A percentile compares a stretch with the other conserved stretches of the same genome.
phyloP scores from a whole-genome alignment of 148 eudicot genomes.

The Amaranthus cruentus region DNA sequence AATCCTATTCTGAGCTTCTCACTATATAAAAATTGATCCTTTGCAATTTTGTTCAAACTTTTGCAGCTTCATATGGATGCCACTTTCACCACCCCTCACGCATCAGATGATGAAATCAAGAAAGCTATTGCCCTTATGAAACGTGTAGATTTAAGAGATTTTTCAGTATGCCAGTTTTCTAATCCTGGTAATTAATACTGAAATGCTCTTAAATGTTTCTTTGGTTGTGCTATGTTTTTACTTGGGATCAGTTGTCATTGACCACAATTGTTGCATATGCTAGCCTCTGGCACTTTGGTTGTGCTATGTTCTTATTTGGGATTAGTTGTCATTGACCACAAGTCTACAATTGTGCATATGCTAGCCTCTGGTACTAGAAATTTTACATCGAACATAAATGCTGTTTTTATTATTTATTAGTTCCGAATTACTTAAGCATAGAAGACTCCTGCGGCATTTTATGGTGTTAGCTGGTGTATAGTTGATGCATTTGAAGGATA shows the following conservation, averaged over 20 bases:
- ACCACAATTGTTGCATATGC: neutral
- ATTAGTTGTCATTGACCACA: neutral
- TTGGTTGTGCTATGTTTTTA: neutral
- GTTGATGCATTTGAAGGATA: too few relatives aligned
- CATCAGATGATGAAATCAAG: slow-evolving; percentile 68
- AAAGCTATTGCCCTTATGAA: slow-evolving; percentile 64
- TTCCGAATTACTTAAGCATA: too few relatives aligned
- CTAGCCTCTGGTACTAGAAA: neutral
- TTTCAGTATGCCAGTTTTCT: slow-evolving; percentile 90
- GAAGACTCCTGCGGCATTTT: too few relatives aligned
- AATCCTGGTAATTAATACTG: slow-evolving; percentile 64
- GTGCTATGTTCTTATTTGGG: neutral
- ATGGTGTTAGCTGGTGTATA: too few relatives aligned
- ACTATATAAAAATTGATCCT: slow-evolving; percentile 4
- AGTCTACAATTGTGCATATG: neutral
- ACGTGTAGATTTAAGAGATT: slow-evolving; percentile 74
- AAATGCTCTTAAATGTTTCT: neutral
- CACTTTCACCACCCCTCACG: slow-evolving; percentile 39
- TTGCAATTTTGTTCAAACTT: slow-evolving; percentile 14
- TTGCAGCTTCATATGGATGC: slow-evolving; percentile 58
- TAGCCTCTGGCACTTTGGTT: neutral
- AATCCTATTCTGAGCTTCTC: neutral
- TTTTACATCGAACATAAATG: neutral
- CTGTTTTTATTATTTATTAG: neutral
- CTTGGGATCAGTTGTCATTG: neutral